Percentiles rank a stretch among this genome's conserved stretches.
phyloP scores from a whole-genome alignment of 2,329 filamentous ascomycete species.

The Chrysoporthe austroafricana region DNA sequence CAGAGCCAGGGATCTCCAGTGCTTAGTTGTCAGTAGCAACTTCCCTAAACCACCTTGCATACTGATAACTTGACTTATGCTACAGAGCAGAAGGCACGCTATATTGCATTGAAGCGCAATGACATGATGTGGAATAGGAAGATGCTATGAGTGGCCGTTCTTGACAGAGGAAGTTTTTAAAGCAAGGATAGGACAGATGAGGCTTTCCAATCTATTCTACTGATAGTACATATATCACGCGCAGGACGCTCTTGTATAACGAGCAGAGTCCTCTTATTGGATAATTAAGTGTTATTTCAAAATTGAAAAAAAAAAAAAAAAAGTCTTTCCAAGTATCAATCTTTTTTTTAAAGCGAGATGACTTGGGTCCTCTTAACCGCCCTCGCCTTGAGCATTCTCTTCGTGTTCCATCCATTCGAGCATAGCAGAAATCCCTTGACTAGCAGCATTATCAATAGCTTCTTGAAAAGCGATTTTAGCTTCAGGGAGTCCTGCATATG shows the following conservation, averaged over 20 bases:
- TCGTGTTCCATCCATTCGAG: not conserved
- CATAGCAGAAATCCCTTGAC: not conserved
- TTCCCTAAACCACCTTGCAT: not conserved
- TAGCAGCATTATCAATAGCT: not conserved
- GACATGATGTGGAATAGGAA: not conserved
- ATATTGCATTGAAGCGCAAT: not conserved
- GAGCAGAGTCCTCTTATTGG: no score
- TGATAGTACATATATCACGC: not conserved
- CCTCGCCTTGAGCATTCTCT: not conserved
- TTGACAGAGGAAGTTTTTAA: not conserved
- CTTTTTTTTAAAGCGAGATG: not conserved
- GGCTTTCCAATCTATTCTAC: not conserved
- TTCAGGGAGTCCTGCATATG: not conserved
- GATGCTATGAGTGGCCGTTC: not conserved
- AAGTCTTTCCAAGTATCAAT: not conserved
- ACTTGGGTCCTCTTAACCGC: not conserved
- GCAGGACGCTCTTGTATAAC: no score
- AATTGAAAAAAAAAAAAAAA: no score
- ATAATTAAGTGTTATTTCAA: no score
- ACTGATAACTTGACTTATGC: not conserved
- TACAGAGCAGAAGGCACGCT: not conserved
- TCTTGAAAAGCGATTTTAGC: not conserved
- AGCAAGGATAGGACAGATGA: not conserved
- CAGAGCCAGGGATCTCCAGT: not conserved
- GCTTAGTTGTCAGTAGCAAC: not conserved